Evolutionary conservation across 257 asterid genomes (phyloP), one percentile per base, ranked within the genome.

Genomic region (Eustoma russellianum): DNA sequence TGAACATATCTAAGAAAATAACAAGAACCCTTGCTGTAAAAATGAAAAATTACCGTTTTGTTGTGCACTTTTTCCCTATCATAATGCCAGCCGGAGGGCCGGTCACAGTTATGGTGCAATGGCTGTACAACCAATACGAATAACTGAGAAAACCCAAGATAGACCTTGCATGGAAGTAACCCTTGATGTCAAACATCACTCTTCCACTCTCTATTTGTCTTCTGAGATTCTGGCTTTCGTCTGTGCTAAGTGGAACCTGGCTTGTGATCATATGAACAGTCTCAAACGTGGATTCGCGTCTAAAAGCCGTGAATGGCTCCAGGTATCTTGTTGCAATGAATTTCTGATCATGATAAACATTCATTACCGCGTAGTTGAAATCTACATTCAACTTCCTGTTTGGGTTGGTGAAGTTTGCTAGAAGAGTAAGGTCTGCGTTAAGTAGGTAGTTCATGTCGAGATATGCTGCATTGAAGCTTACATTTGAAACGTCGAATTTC

Each of bases 361-460:
- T 86, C 55, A 91, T 51, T 41, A 76, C 68, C 6, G 73, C 80
- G 33, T 71, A 82, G 56, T 65, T 77, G 75, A 84, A 91, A 43
- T 87, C 97, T 46, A 87, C 80, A 8, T 67, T 70, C 57, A 83
- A 85, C 57, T 87, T 91, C 47, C 71, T 82, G 81, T 87, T 91
- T 15, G 97, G 95, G 15, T 91, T 91, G 53, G 82, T 80, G 83
- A 91, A 91, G 83, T 91, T 91, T 33, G 81, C 88, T 0, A 91
- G 85, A 24, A 91, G 11, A 11, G 86, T 82, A 56, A 87, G 40
- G 57, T 91, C 98, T 0, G 88, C 93, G 8, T 91, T 87, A 47
- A 91, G 91, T 18, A 90, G 76, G 13, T 79, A 74, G 0, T 95
- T 95, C 94, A 79, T 79, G 85, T 87, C 98, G 13, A 91, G 90